Conservation (phyloP, 2,329 filamentous ascomycete genomes). For the Paecilomyces niveus region DNA sequence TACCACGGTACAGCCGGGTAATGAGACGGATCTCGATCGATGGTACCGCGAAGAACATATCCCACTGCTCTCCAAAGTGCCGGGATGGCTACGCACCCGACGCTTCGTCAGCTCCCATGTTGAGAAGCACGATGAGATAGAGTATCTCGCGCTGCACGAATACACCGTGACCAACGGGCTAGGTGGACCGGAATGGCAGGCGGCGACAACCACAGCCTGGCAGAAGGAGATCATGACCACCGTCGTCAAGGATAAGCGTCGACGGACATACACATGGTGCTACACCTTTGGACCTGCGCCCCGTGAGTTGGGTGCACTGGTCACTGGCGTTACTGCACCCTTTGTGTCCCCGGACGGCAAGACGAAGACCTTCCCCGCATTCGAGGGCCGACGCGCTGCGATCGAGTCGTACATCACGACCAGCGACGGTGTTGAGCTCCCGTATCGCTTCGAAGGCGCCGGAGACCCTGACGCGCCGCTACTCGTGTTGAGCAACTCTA, state of each 20-base stretch:
- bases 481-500: constrained; percentile 71
- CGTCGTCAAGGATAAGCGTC: constrained; percentile 50
- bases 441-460: constrained; percentile 70
- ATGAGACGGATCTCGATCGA: constrained; percentile 51
- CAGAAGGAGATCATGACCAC: constrained; percentile 52
- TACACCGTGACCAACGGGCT: constrained; percentile 62
- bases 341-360: constrained; percentile 51
- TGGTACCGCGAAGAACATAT: constrained; percentile 75
- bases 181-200: constrained; percentile 56
- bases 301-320: constrained; percentile 56
- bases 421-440: constrained; percentile 59
- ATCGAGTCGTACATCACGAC: constrained; percentile 64
- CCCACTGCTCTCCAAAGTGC: constrained; percentile 62
- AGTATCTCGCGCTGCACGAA: constrained; percentile 65
- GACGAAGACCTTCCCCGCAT: constrained; percentile 49
- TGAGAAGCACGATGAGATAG: constrained; percentile 44
- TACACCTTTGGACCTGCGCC: constrained; percentile 74
- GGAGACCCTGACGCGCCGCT: constrained; percentile 59
- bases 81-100: constrained; percentile 71
- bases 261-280: constrained; percentile 63
- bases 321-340: constrained; percentile 34
- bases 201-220: constrained; percentile 58
- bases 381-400: constrained; percentile 35
- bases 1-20: constrained; percentile 51
- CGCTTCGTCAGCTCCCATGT: constrained; percentile 61